These are phyloP conservation scores for Corynascus novoguineensis DNA, from an alignment of 495 filamentous ascomycete genomes.

Conservation along the genomic window DNA sequence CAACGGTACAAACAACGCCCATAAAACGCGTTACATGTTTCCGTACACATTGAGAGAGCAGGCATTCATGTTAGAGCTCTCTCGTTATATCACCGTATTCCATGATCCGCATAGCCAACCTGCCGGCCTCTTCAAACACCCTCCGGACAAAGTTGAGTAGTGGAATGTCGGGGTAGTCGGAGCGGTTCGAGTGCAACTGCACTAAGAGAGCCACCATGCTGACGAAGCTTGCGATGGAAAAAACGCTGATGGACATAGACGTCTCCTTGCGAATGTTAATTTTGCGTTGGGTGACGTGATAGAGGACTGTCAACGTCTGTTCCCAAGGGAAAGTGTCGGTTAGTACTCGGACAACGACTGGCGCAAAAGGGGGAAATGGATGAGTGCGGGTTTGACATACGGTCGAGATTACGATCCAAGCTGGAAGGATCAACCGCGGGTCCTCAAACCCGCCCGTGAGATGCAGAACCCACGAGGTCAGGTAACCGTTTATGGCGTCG, in stretches of 20 bases:
- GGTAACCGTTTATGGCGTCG: conserved; percentile 71
- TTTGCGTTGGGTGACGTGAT: conserved; percentile 76
- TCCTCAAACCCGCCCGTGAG: conserved; percentile 69
- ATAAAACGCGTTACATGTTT: neutral
- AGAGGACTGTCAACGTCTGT: conserved; percentile 69
- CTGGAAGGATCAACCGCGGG: conserved; percentile 71
- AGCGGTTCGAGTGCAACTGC: conserved; percentile 61
- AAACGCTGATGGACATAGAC: conserved; percentile 67
- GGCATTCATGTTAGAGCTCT: conserved; percentile 13
- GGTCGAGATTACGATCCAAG: conserved; percentile 80
- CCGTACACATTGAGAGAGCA: neutral
- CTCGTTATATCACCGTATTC: conserved; percentile 28
- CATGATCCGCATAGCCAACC: conserved; percentile 24
- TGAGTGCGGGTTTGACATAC: conserved; percentile 39
- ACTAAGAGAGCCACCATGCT: conserved; percentile 66
- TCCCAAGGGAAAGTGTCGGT: neutral
- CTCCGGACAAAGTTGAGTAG: conserved; percentile 50
- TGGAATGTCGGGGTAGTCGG: conserved; percentile 59
- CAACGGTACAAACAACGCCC: neutral
- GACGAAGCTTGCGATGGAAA: conserved; percentile 69
- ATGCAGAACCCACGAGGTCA: conserved; percentile 74
- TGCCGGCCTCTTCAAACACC: conserved; percentile 34
- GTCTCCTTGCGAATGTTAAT: conserved; percentile 79
- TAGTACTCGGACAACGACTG: neutral
- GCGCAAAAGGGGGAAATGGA: neutral